phyloP scores from a whole-genome alignment of 202 grass and related monocot genomes.

The Carex arenaria region DNA sequence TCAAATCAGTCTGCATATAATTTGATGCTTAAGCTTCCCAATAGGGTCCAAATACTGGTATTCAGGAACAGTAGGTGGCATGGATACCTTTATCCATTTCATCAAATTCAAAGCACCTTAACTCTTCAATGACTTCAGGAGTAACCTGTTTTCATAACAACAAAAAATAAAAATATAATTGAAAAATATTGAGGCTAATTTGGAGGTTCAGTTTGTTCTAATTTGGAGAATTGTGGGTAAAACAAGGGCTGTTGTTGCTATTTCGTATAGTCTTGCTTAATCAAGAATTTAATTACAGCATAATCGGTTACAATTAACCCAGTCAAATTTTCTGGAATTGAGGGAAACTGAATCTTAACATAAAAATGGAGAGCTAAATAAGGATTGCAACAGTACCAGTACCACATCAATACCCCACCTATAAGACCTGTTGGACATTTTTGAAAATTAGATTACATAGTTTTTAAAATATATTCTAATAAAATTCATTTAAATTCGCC shows the following conservation, averaged over 20 bases:
- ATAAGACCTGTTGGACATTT: not conserved
- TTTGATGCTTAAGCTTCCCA: not conserved
- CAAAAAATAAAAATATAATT: not conserved
- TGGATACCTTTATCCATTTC: not conserved
- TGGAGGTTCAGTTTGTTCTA: not conserved
- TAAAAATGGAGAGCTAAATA: not conserved
- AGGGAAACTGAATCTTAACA: not conserved
- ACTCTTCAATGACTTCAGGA: no score
- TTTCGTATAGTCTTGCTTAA: not conserved
- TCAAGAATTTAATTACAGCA: not conserved
- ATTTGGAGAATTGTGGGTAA: not conserved
- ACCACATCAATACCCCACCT: not conserved
- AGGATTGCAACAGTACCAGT: not conserved
- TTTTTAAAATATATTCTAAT: not conserved
- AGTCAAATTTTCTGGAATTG: not conserved
- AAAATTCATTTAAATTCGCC: slow-evolving; percentile 30
- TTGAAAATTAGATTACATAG: not conserved
- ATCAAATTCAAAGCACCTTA: no score
- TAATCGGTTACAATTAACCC: not conserved
- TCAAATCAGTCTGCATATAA: not conserved
- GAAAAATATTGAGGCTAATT: not conserved
- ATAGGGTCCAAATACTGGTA: not conserved
- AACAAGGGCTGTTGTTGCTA: not conserved
- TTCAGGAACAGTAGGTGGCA: not conserved
- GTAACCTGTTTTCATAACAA: slow-evolving; percentile 2